Evolutionary conservation across 23 red algal species (phyloP).

Genomic region (Gracilaria gracilis): DNA sequence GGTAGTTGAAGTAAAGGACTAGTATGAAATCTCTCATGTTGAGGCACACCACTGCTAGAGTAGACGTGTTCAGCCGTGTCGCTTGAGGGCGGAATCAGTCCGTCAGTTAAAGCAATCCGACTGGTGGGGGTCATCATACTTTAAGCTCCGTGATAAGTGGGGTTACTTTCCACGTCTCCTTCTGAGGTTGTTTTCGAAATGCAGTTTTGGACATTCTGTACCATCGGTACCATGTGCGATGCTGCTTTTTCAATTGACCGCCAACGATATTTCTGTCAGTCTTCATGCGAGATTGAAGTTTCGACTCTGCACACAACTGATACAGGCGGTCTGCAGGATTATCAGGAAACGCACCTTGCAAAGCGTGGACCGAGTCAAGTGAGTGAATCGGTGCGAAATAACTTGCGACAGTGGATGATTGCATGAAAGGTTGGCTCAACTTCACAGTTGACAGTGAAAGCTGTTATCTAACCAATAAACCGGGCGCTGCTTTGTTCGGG

Average conservation of each 20-base stretch:
- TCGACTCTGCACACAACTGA: neutral
- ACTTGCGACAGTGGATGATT: too few relatives aligned
- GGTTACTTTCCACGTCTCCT: neutral
- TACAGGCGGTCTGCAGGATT: neutral
- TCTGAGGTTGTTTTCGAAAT: neutral
- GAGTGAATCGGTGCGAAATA: too few relatives aligned
- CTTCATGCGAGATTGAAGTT: neutral
- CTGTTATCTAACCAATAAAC: too few relatives aligned
- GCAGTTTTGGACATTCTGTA: neutral
- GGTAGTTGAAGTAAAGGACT: neutral
- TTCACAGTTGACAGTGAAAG: too few relatives aligned
- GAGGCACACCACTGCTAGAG: neutral
- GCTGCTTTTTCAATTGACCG: neutral
- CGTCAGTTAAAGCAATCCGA: neutral
- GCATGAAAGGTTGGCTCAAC: too few relatives aligned
- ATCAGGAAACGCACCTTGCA: neutral
- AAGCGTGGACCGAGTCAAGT: neutral
- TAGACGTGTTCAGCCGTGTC: neutral
- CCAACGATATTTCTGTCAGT: slow-evolving; percentile 7
- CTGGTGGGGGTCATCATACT: neutral
- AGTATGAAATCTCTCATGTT: neutral
- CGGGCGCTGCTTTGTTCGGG: too few relatives aligned
- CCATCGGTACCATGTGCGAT: too few relatives aligned
- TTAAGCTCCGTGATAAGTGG: neutral
- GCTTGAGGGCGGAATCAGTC: neutral